Evolutionary conservation across 495 filamentous ascomycete species (phyloP), one percentile per base, ranked within the genome.

Genomic region (Tetracladium setigerum): DNA sequence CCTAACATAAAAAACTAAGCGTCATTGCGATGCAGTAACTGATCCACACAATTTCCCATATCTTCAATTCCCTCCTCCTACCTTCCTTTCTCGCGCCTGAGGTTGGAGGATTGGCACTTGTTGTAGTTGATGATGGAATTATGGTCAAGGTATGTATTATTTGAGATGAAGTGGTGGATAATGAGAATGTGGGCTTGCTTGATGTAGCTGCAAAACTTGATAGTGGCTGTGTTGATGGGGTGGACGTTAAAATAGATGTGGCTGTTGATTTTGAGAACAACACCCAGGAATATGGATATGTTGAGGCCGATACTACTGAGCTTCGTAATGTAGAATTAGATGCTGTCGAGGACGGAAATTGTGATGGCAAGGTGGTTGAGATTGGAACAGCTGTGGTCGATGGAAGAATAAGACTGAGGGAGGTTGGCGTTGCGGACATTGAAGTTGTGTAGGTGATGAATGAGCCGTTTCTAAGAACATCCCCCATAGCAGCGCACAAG

Each of bases 1-100:
- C 15, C 15, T 35, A 35, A 37, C 32, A 49, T 49, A 49, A 49
- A 49, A 49, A 49, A 42, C 41, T 12, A 12, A 49, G 13, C n/a
- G 42, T 1, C 13, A 43, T 9, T 3, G 22, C 22, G 22, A 27
- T 24, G 47, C 17, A 49, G 17, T 41, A 14, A 36, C 11, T 17
- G 42, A 4, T 13, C 35, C 32, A 24, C 37, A 15, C 1, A 17
- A 9, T 7, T 42, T 35, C 38, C 41, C 39, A 10, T 37, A 5
- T 6, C 31, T 24, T 11, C 14, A 16, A 1, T 18, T 30, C 30
- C 13, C 27, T 17, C 37, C 15, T 11, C 8, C 16, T 4, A 9
- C 46, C 9, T 10, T 48, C 7, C 10, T 34, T 14, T 14, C 17
- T 11, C 15, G 22, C 7, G 22, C 22, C 15, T 10, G 13, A 6